These are phyloP conservation scores for Xylaria sp. DNA, from an alignment of 2,329 filamentous ascomycete species.

Conservation along the genomic window DNA sequence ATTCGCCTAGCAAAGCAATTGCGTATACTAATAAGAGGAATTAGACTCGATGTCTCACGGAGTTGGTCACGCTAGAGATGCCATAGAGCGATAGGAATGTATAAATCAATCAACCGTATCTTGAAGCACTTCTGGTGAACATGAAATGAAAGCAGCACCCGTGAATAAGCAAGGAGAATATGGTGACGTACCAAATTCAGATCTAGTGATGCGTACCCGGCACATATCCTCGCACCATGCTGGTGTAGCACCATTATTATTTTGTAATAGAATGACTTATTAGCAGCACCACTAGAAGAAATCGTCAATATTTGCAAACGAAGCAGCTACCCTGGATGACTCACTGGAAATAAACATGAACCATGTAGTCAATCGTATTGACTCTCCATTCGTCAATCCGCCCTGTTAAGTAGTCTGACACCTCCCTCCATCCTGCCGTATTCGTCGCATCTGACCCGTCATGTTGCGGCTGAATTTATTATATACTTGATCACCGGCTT, in stretches of 20 bases:
- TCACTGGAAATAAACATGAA: background rate
- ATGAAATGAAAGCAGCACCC: background rate
- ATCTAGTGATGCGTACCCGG: background rate
- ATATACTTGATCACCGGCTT: background rate
- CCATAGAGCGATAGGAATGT: constrained; percentile 1
- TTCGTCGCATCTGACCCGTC: constrained; percentile 3
- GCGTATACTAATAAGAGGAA: background rate
- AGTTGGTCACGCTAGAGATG: background rate
- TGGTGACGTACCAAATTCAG: background rate
- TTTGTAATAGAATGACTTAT: background rate
- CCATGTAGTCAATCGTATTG: background rate
- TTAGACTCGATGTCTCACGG: constrained; percentile 1
- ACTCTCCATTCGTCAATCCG: constrained; percentile 1
- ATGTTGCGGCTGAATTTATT: constrained; percentile 1
- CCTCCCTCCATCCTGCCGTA: background rate
- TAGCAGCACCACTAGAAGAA: background rate
- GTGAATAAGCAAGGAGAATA: background rate
- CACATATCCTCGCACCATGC: background rate
- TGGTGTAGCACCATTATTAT: background rate
- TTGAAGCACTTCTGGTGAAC: background rate
- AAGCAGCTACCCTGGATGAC: constrained; percentile 2
- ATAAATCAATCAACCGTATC: background rate
- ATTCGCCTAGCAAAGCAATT: background rate
- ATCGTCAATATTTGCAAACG: background rate
- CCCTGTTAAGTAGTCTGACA: background rate